phyloP scores from a whole-genome alignment of 1,284 basidiomycete genomes.

The Moesziomyces antarcticus region DNA sequence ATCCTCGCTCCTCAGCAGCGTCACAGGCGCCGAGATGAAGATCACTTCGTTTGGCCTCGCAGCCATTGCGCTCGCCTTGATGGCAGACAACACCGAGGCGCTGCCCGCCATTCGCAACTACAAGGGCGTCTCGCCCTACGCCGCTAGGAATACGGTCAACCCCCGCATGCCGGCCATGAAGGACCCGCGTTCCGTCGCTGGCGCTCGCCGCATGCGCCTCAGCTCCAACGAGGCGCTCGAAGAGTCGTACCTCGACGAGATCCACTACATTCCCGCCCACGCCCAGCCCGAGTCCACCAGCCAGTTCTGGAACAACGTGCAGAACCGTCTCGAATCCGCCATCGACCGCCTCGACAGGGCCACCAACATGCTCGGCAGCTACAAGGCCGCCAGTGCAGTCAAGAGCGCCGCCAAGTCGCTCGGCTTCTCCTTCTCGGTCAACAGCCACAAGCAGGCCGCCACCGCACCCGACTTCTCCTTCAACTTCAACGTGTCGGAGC shows the following conservation, averaged over 20 bases:
- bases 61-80: slow-evolving; percentile 45
- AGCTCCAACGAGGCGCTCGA: slow-evolving; percentile 35
- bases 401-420: slow-evolving; percentile 44
- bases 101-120: slow-evolving; percentile 42
- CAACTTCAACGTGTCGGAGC: slow-evolving; percentile 45
- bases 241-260: slow-evolving; percentile 49
- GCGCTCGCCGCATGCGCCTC: slow-evolving; percentile 43
- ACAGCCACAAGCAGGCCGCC: slow-evolving; percentile 14
- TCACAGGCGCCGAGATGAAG: slow-evolving; percentile 23
- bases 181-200: slow-evolving; percentile 36
- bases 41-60: slow-evolving; percentile 46
- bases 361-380: slow-evolving; percentile 31
- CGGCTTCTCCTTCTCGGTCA: slow-evolving; percentile 41
- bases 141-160: slow-evolving; percentile 26
- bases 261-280: slow-evolving; percentile 34
- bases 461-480: slow-evolving; percentile 39
- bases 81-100: slow-evolving; percentile 41
- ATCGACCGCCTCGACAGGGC: slow-evolving; percentile 37
- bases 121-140: slow-evolving; percentile 47
- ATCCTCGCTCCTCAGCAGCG: background rate
- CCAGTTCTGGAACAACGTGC: slow-evolving; percentile 47
- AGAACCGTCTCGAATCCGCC: slow-evolving; percentile 40
- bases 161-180: slow-evolving; percentile 18
- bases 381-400: slow-evolving; percentile 30
- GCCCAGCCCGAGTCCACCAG: slow-evolving; percentile 15